phyloP scores from a whole-genome alignment of 1,284 basidiomycete species.

The Tylopilus sp. region DNA sequence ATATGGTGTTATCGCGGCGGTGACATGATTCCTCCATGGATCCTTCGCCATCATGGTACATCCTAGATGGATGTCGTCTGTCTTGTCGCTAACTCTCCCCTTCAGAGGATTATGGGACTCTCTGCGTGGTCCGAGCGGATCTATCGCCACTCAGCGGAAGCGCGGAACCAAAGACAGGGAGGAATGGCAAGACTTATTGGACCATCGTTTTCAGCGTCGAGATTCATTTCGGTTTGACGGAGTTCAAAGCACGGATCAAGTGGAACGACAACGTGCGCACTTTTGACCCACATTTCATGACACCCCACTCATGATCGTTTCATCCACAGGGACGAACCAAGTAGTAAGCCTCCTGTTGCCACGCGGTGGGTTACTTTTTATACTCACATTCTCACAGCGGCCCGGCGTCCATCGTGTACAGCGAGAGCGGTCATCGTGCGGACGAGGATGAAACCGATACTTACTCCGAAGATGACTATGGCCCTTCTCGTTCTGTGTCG shows the following conservation, averaged over 20 bases:
- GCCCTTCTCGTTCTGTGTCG: conserved; percentile 30
- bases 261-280: conserved; percentile 68
- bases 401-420: conserved; percentile 74
- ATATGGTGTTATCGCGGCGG: conserved; percentile 77
- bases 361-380: not conserved
- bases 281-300: conserved; percentile 1
- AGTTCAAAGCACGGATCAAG: conserved; percentile 75
- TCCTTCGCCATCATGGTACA: conserved; percentile 56
- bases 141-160: conserved; percentile 64
- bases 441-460: conserved; percentile 65
- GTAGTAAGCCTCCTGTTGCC: conserved; percentile 46
- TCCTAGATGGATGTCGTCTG: not conserved
- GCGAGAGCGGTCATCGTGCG: conserved; percentile 66
- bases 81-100: conserved; percentile 5
- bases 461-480: conserved; percentile 51
- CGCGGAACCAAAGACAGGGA: conserved; percentile 61
- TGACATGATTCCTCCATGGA: conserved; percentile 66
- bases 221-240: conserved; percentile 76
- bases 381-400: conserved; percentile 43
- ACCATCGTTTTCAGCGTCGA: conserved; percentile 78
- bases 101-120: conserved; percentile 64
- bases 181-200: conserved; percentile 67
- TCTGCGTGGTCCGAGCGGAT: conserved; percentile 73
- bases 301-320: conserved; percentile 5
- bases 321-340: conserved; percentile 50